These are phyloP conservation scores for Oidiodendron maius DNA, from an alignment of 495 filamentous ascomycete genomes.

Conservation along the genomic window DNA sequence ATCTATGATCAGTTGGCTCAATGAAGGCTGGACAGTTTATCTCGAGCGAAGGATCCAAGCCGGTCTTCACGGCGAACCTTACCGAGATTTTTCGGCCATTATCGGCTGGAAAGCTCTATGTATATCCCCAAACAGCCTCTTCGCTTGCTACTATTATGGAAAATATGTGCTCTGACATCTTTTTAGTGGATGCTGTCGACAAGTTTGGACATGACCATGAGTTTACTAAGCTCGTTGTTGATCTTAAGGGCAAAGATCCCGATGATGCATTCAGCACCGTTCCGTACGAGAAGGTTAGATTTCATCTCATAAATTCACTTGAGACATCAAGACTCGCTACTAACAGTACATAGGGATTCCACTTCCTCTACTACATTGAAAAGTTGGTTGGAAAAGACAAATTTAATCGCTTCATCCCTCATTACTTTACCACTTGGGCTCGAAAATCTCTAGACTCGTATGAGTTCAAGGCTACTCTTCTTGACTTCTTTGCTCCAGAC, in stretches of 20 bases:
- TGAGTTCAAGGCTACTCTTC: conserved; percentile 83
- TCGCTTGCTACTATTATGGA: no score
- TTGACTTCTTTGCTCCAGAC: conserved; percentile 75
- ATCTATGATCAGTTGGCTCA: conserved; percentile 60
- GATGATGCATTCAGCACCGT: conserved; percentile 91
- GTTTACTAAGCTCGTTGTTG: conserved; percentile 85
- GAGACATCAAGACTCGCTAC: conserved; percentile 21
- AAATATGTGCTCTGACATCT: no score
- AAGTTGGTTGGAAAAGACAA: conserved; percentile 75
- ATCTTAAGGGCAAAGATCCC: conserved; percentile 84
- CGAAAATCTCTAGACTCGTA: conserved; percentile 81
- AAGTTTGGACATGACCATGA: conserved; percentile 75
- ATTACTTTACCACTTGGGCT: conserved; percentile 83
- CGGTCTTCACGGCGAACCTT: conserved; percentile 66
- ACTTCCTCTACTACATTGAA: conserved; percentile 79
- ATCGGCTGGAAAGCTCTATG: conserved; percentile 67
- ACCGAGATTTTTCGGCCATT: conserved; percentile 90
- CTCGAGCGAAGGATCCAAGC: conserved; percentile 75
- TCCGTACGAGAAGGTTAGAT: conserved; percentile 61
- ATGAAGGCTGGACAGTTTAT: conserved; percentile 95
- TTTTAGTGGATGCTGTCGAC: conserved; percentile 62
- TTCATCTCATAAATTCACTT: not conserved
- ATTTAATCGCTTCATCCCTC: conserved; percentile 90
- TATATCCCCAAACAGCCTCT: conserved; percentile 33
- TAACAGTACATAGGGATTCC: conserved; percentile 53